phyloP scores from a whole-genome alignment of 371 early-diverging fungal species.

The Phascolomyces articulosus region DNA sequence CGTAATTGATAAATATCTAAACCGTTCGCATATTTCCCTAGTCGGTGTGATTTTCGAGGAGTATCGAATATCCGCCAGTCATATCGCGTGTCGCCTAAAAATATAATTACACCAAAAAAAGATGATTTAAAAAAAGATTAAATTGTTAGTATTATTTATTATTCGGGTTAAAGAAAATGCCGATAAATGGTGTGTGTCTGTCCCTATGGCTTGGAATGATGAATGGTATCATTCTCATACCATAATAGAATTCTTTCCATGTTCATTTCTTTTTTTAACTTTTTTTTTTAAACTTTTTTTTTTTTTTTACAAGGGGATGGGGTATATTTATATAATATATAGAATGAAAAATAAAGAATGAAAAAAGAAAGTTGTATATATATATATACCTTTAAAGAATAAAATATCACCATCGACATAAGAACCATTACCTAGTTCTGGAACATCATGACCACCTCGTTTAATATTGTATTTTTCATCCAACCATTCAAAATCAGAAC shows the following conservation, averaged over 20 bases:
- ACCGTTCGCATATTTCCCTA: slow-evolving; percentile 45
- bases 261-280: too few species aligned
- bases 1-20: slow-evolving; percentile 40
- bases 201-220: too few species aligned
- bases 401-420: slow-evolving; percentile 47
- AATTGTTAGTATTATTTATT: neutral
- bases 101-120: neutral
- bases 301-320: too few species aligned
- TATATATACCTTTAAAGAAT: slow-evolving; percentile 40
- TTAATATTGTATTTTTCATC: slow-evolving; percentile 29
- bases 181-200: neutral
- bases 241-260: too few species aligned
- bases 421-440: slow-evolving; percentile 21
- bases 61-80: slow-evolving; percentile 54
- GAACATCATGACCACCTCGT: slow-evolving; percentile 14
- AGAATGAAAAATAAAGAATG: too few species aligned
- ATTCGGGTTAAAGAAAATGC: neutral
- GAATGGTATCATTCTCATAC: too few species aligned
- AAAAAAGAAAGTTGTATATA: too few species aligned
- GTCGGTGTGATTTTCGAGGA: slow-evolving; percentile 36
- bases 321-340: too few species aligned
- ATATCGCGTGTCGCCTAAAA: slow-evolving; percentile 41
- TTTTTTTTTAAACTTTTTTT: too few species aligned
- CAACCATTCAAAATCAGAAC: slow-evolving; percentile 43
- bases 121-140: neutral